A percentile compares a stretch with the other conserved stretches of the same genome.
Conservation (phyloP, 257 asterid species). For the Fraxinus pennsylvanica region DNA sequence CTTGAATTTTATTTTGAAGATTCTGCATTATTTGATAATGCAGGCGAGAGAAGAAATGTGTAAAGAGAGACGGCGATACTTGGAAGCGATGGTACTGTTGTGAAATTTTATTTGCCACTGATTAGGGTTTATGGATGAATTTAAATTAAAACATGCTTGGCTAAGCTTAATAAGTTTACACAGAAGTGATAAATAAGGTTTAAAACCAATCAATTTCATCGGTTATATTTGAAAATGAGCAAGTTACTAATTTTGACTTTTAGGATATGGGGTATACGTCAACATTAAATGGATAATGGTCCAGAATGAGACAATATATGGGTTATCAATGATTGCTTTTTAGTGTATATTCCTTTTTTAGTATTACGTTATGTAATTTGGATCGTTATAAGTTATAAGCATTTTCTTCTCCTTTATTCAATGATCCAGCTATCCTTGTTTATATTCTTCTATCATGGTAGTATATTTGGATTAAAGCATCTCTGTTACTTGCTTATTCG, state of each 20-base stretch:
- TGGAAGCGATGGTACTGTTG: constrained; percentile 71
- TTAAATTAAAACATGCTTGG: not conserved
- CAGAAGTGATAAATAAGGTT: not conserved
- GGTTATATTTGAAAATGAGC: not conserved
- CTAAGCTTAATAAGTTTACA: not conserved
- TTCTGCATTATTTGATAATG: constrained; percentile 32
- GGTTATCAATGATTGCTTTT: not conserved
- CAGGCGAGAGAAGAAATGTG: constrained; percentile 98
- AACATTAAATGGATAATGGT: no score
- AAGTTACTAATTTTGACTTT: no score
- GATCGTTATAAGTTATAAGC: no score
- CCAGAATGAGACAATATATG: not conserved
- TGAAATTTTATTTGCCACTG: not conserved
- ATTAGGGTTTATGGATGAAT: not conserved
- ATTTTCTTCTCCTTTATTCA: no score
- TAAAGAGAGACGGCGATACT: constrained; percentile 90
- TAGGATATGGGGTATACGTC: not conserved
- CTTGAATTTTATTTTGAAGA: not conserved
- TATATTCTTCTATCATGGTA: not conserved
- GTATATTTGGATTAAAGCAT: not conserved
- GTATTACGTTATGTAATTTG: no score
- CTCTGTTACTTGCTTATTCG: not conserved
- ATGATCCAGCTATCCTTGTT: not conserved
- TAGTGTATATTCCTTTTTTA: no score
- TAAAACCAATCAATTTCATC: not conserved